Percentiles rank a stretch among this genome's conserved stretches.
Conservation (phyloP, 257 asterid genomes). For the Solanum peruvianum region DNA sequence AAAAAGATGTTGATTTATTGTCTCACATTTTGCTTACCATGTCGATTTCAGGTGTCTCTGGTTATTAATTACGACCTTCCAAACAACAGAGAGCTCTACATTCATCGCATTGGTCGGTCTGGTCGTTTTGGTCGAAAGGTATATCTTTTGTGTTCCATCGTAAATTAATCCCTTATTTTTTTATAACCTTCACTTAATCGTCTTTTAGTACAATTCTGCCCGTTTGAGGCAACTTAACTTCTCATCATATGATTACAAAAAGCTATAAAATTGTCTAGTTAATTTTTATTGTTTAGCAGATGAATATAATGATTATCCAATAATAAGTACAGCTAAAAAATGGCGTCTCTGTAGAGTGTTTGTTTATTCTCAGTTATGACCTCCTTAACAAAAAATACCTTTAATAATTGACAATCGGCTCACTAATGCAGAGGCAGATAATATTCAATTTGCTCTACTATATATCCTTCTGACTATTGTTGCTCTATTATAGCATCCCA, state of each 20-base stretch:
- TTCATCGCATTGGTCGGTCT: conserved; percentile 94
- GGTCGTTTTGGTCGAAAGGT: conserved; percentile 99
- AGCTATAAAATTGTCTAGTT: background rate
- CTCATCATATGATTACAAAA: background rate
- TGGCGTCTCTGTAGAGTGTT: background rate
- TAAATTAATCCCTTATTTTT: background rate
- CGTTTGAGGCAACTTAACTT: background rate
- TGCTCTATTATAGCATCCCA: background rate
- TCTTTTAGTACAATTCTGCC: background rate
- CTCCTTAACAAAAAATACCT: background rate
- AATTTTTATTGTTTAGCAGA: background rate
- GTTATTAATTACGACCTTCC: conserved; percentile 98
- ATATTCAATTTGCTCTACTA: background rate
- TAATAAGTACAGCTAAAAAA: background rate
- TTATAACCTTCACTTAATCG: background rate
- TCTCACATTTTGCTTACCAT: background rate
- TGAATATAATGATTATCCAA: background rate
- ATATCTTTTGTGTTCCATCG: background rate
- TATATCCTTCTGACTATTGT: background rate
- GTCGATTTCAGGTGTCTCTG: conserved; percentile 52
- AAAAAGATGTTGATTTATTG: background rate
- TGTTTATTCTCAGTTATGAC: background rate
- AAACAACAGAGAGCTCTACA: conserved; percentile 87
- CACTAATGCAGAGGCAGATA: background rate
- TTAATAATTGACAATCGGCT: background rate